Evolutionary conservation across 768 basidiomycete species (phyloP), one percentile per base, ranked within the genome.

Genomic region (Cubamyces sp.): DNA sequence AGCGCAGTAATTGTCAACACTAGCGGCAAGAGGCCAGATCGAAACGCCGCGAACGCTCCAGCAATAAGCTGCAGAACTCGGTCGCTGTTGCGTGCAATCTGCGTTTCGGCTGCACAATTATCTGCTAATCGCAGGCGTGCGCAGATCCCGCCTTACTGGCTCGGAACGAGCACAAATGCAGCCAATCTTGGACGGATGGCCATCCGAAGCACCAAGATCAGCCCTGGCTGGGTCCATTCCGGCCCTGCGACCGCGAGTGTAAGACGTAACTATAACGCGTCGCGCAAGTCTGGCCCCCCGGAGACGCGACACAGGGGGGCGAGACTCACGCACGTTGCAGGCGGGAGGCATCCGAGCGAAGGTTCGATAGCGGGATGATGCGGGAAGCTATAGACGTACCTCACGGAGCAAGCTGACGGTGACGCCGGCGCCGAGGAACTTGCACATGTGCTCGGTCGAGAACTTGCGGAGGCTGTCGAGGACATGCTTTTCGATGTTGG

Each of bases 341-440:
- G 16, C 4, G 34, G 34, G 34, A 34, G 34, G 34, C 34, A 11
- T 34, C 5, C 34, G 34, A 9, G 34, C 5, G 34, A 34, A 34
- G 34, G 34, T 34, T 34, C 23, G 25, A 49, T 26, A 49, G 25
- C 48, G 25, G 25, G 46, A 28, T 14, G 19, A 56, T 30, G 59
- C 49, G 46, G 11, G 62, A 54, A 42, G 39, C n/a, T n/a, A 57
- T 6, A 41, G 54, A 66, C 71, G 42, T 55, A 88, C 89, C 80
- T 91, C 90, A 69, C 82, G 83, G 68, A 92, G 80, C 61, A 94
- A 79, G 25, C 77, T 71, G 54, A 91, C 74, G 42, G 92, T 90
- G 59, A 94, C 82, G 68, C 92, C 92, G 5, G 88, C 88, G 67
- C 91, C 91, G 64, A 93, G 80, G 79, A 94, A 92, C 79, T 93